Base-by-base conservation (phyloP, 352 stramenopile genomes). In the Globisporangium polare region DNA sequence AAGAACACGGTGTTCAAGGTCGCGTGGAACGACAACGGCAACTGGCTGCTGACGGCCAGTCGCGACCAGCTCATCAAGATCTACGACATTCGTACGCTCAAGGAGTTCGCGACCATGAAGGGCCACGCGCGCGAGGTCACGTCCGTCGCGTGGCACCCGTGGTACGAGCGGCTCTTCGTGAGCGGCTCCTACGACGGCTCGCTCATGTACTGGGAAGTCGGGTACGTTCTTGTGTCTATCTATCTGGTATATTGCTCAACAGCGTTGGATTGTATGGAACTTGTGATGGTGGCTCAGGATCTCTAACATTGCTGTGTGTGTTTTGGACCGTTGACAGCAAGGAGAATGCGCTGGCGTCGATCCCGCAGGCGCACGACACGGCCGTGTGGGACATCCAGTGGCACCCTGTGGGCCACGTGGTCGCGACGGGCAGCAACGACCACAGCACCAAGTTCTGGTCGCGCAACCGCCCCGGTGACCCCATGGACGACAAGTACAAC, bases 1-100 rank as follows among this genome's bases (percentile, higher is more conserved):
- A 98, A 98, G 75, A 98, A 98, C 74, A 98, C 96, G 35, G 96
- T 99, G 35, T 98, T 98, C 35, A 98, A 98, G 60, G 89, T 99
- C 27, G 80, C 90, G 35, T 99, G 96, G 96, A 99, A 99, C 74
- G 79, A 92, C 26, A 99, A 99, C 71, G 96, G 96, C 27, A 99
- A 99, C 78, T 99, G 96, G 96, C 63, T 99, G 55, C 77, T 98
- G 29, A 99, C 96, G 41, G 92, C 90, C 12, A 98, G 89, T 77
- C 80, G 95, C n/a, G 97, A 99, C 79, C 96, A 99, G 66, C 74
- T 98, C 39, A 98, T 99, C 63, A 99, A 99, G 75, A 83, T 99
- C 39, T 99, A 98, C 74, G 97, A 99, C 71, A 98, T 99, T 60
- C 91, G 97, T 41, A 97, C 88, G 50, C 95, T 99, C 77, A 99